phyloP scores from a whole-genome alignment of 2,329 filamentous ascomycete species.

The Botryotinia narcissicola region DNA sequence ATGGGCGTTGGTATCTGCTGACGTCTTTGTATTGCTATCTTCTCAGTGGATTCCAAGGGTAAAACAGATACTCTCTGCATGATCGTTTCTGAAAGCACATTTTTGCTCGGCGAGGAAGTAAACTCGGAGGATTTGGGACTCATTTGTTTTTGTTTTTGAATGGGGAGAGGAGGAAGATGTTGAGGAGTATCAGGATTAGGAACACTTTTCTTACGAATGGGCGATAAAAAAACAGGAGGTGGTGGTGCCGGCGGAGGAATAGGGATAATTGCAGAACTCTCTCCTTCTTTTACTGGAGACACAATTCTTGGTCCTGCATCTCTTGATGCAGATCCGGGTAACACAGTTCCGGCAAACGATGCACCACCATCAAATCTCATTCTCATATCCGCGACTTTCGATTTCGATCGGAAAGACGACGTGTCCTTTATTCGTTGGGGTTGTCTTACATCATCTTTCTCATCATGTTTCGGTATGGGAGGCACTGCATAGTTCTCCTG shows the following conservation, averaged over 20 bases:
- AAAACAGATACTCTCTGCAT: background rate
- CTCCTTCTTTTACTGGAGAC: background rate
- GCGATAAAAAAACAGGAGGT: background rate
- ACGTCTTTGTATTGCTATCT: background rate
- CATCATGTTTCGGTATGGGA: background rate
- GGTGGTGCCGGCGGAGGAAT: background rate
- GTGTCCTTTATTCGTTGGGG: slow-evolving; percentile 8
- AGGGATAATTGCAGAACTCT: background rate
- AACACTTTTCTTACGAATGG: background rate
- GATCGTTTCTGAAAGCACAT: background rate
- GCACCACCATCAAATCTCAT: slow-evolving; percentile 29
- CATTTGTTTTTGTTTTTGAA: background rate
- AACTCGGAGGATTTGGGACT: background rate
- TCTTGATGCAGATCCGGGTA: background rate
- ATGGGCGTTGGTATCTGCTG: background rate
- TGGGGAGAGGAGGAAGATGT: background rate
- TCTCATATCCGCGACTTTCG: slow-evolving; percentile 32
- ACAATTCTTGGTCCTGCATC: background rate
- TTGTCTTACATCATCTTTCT: background rate
- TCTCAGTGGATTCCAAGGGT: background rate
- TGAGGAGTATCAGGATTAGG: background rate
- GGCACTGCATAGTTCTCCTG: background rate
- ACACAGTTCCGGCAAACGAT: slow-evolving; percentile 1
- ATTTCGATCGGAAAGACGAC: slow-evolving; percentile 14
- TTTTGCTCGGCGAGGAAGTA: background rate